Evolutionary conservation across 108 stramenopile genomes (phyloP).

Genomic region (Nannochloropsis granulata): DNA sequence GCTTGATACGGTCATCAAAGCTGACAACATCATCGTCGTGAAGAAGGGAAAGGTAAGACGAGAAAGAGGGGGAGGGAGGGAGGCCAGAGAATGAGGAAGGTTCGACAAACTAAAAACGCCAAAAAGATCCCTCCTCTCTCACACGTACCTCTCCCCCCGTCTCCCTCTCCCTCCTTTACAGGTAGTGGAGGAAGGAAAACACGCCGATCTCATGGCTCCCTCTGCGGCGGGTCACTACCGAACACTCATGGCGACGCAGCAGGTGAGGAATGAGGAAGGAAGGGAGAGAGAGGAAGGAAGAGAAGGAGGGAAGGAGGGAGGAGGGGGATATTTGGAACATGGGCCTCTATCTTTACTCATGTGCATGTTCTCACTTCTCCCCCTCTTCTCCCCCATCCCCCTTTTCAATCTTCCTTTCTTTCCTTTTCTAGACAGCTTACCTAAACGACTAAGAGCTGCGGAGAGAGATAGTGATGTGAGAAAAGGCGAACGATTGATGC

Average conservation of each 20-base stretch:
- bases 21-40: no score
- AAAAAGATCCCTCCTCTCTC: background rate
- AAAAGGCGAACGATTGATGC: no score
- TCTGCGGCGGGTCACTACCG: background rate
- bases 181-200: background rate
- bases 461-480: no score
- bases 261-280: background rate
- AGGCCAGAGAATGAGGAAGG: background rate
- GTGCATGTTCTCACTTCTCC: no score
- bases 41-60: background rate
- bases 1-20: slow-evolving; percentile 17
- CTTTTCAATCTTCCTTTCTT: no score
- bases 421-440: no score
- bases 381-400: no score
- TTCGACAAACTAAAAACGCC: background rate
- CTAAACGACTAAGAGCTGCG: no score
- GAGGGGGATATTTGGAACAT: no score
- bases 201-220: background rate
- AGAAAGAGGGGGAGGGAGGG: background rate
- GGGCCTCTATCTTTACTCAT: no score
- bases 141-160: background rate
- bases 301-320: no score
- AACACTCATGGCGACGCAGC: background rate
- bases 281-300: no score
- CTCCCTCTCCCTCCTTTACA: background rate